Base-by-base conservation (phyloP, 2,329 filamentous ascomycete species). In the Talaromyces sp. region DNA sequence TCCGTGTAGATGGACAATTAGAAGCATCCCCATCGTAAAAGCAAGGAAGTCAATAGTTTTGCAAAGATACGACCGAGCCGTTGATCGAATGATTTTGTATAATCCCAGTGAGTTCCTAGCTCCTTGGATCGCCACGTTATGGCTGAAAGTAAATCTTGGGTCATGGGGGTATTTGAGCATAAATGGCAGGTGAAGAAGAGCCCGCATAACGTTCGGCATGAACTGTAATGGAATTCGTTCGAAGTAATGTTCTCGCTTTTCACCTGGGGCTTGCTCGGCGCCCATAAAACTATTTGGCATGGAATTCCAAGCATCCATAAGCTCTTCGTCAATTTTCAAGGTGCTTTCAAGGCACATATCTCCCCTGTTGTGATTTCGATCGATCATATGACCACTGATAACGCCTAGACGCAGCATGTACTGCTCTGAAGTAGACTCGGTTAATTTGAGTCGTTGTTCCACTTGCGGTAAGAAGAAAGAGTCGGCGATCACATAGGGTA, bases 21-120 rank as follows among this genome's bases (percentile, higher is more conserved):
- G 57, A 1, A 80, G 65, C 58, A 80, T 71, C 13, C 76, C 72
- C 3, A 74, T 72, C 1, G 69, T 78, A 55, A 81, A 81, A 2
- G 71, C 72, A 47, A 76, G 66, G 45, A 81, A 81, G 54, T 82
- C 79, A 42, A 77, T 67, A 32, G 79, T 56, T 40, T 79, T 78
- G 64, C 78, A 79, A 9, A 75, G 62, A 43, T 74, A 72, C 5
- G 71, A 64, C 11, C 65, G 66, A 14, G 61, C 61, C 27, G 55
- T 63, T 17, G 62, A 61, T 47, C 74, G 69, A 5, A 77, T 52
- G 13, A 61, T 63, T 16, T 66, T 67, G 55, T 78, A 80, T 10
- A 68, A 56, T 14, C 56, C 52, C 20, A 80, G 68, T 46, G 75
- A 69, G 32, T 73, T 70, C 42, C 77, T 70, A 10, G 76, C 69